Conservation (phyloP, 148 eudicot genomes). For the Oxyria digyna region DNA sequence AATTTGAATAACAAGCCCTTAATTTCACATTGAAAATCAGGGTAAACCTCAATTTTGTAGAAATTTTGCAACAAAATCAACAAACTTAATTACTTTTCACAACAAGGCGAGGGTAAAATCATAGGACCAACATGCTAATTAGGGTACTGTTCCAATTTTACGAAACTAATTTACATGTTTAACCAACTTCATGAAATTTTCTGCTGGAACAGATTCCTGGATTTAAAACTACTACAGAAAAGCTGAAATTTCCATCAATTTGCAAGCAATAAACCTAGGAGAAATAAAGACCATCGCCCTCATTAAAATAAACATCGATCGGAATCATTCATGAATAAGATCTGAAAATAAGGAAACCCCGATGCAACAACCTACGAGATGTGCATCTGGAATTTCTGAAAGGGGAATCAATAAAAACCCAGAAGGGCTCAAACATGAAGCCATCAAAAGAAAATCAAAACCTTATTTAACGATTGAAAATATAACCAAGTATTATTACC, state of each 20-base stretch:
- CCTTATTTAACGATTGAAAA: background rate
- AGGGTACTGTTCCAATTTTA: background rate
- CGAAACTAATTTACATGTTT: background rate
- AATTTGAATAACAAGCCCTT: background rate
- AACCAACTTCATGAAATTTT: background rate
- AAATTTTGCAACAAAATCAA: background rate
- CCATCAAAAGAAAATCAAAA: background rate
- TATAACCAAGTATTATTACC: background rate
- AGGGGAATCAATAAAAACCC: background rate
- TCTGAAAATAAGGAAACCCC: background rate
- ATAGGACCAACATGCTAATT: background rate
- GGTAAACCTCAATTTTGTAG: background rate
- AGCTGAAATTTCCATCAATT: background rate
- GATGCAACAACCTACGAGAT: background rate
- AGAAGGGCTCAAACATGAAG: background rate
- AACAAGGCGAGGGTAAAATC: too few species aligned
- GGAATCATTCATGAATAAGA: background rate
- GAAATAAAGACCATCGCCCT: background rate
- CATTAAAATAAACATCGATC: background rate
- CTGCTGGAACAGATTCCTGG: background rate
- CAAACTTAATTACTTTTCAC: background rate
- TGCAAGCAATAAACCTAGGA: background rate
- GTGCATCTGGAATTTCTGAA: background rate
- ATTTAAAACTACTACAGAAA: background rate
- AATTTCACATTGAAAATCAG: background rate